A percentile compares a stretch with the other conserved stretches of the same genome.
phyloP scores from a whole-genome alignment of 495 filamentous ascomycete species.

The Neurospora africana region DNA sequence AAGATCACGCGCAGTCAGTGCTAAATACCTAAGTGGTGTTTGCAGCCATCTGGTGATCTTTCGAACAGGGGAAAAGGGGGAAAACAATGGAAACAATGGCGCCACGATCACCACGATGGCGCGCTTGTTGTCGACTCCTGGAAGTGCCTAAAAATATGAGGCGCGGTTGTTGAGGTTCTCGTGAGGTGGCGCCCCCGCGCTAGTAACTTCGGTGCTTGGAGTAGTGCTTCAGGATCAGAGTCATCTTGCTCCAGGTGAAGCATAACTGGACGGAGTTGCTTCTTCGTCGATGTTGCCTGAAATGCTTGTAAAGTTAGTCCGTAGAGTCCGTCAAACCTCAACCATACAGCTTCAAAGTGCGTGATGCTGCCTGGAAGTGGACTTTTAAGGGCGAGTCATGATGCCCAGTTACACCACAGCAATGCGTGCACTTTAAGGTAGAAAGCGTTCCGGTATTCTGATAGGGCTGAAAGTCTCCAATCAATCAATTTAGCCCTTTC shows the following conservation, averaged over 20 bases:
- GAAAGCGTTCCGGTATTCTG: background rate
- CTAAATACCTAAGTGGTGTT: background rate
- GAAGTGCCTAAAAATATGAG: background rate
- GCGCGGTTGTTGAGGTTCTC: background rate
- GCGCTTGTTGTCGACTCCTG: background rate
- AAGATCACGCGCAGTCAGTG: background rate
- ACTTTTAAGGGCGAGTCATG: background rate
- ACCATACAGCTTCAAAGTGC: background rate
- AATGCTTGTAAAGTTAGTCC: background rate
- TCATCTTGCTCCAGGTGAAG: background rate
- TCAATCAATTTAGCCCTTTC: background rate
- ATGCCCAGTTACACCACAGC: background rate
- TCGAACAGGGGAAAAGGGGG: background rate
- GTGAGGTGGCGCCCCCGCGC: background rate
- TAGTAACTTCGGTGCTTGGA: background rate
- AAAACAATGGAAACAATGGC: background rate
- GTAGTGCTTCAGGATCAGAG: background rate
- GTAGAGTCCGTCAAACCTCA: background rate
- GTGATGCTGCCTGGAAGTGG: background rate
- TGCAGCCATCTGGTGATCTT: background rate
- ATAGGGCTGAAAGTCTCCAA: background rate
- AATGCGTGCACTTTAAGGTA: background rate
- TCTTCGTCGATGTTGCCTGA: background rate
- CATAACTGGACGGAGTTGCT: background rate
- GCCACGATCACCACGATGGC: background rate